phyloP scores from a whole-genome alignment of 164 flowering plant genomes.

The Annona cherimola region DNA sequence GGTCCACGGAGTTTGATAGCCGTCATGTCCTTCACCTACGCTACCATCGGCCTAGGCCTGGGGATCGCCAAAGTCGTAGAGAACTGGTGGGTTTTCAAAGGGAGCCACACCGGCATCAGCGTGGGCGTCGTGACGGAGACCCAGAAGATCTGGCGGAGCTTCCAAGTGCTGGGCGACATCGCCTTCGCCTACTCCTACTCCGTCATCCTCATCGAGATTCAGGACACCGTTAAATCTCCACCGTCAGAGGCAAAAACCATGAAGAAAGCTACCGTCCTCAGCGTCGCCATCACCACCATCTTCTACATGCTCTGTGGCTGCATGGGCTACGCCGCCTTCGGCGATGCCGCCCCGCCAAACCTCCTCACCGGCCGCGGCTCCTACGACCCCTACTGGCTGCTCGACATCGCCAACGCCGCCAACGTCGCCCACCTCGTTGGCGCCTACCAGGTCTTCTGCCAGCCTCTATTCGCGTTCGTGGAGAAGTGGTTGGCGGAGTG shows the following conservation, averaged over 20 bases:
- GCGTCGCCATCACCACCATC: constrained; percentile 40
- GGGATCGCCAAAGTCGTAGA: constrained; percentile 34
- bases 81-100: constrained; percentile 33
- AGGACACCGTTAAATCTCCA: constrained; percentile 57
- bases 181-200: constrained; percentile 73
- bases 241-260: constrained; percentile 59
- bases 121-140: constrained; percentile 40
- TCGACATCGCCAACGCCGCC: constrained; percentile 60
- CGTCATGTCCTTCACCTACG: constrained; percentile 32
- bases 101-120: constrained; percentile 61
- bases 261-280: constrained; percentile 45
- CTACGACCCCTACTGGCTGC: constrained; percentile 62
- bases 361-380: constrained; percentile 61
- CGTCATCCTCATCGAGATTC: constrained; percentile 53
- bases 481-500: constrained; percentile 37
- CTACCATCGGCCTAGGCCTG: constrained; percentile 23
- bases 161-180: constrained; percentile 67
- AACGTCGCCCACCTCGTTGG: constrained; percentile 64
- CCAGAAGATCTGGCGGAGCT: constrained; percentile 59
- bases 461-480: constrained; percentile 60
- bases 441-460: constrained; percentile 63
- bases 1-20: too few relatives aligned
- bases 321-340: constrained; percentile 71
- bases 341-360: constrained; percentile 49
- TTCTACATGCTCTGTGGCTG: constrained; percentile 69